A percentile compares a stretch with the other conserved stretches of the same genome.
phyloP scores from a whole-genome alignment of 2,329 filamentous ascomycete genomes.

The Dryadomyces quercivorus region DNA sequence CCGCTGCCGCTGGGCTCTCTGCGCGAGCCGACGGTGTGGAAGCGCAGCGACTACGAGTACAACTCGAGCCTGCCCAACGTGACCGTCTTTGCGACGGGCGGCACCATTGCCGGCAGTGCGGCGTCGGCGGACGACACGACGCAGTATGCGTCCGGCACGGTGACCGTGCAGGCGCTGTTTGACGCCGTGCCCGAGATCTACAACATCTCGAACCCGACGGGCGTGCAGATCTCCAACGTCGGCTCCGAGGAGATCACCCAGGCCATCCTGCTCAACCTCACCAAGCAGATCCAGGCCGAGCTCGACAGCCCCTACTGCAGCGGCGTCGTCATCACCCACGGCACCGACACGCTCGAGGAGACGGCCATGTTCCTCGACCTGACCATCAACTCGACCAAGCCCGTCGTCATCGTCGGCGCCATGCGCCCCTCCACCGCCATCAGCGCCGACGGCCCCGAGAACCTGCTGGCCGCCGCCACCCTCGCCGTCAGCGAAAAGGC shows the following conservation, averaged over 20 bases:
- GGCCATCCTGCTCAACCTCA: conserved; percentile 34
- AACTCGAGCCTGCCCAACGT: conserved; percentile 44
- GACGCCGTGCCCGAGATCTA: conserved; percentile 40
- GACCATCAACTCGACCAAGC: conserved; percentile 43
- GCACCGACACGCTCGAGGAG: conserved; percentile 54
- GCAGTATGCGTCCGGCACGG: conserved; percentile 25
- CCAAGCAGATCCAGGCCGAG: conserved; percentile 31
- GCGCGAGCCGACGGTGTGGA: background rate
- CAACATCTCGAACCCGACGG: conserved; percentile 40
- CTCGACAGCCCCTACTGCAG: conserved; percentile 17
- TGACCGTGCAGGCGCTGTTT: conserved; percentile 38
- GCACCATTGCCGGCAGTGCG: conserved; percentile 44
- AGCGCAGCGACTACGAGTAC: conserved; percentile 13
- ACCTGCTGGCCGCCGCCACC: conserved; percentile 47
- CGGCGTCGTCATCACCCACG: conserved; percentile 49
- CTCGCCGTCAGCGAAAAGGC: conserved; percentile 36
- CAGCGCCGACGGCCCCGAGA: conserved; percentile 48
- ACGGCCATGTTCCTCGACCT: conserved; percentile 50
- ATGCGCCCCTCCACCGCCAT: conserved; percentile 52
- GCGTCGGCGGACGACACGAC: conserved; percentile 32
- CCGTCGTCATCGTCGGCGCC: conserved; percentile 46
- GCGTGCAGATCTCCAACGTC: conserved; percentile 39
- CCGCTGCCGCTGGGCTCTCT: background rate
- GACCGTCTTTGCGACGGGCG: conserved; percentile 46
- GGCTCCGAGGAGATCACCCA: conserved; percentile 34